Percentiles rank a stretch among this genome's conserved stretches.
phyloP scores from a whole-genome alignment of 345 rosid species.

The Brassica cretica region DNA sequence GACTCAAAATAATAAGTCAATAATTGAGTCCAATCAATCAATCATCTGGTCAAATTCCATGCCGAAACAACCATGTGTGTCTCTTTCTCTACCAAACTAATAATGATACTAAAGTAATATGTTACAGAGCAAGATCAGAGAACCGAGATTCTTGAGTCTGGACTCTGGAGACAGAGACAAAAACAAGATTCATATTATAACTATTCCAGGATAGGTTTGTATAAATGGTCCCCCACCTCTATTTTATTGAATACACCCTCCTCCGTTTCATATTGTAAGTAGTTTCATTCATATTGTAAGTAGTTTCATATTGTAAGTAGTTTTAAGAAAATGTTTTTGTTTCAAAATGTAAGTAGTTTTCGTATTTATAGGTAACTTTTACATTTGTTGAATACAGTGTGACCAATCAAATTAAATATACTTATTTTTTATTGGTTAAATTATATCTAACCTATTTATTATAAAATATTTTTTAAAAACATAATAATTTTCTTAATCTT shows the following conservation, averaged over 20 bases:
- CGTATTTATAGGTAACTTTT: too few relatives aligned
- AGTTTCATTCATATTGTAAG: too few relatives aligned
- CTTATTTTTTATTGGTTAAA: too few relatives aligned
- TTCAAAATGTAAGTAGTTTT: too few relatives aligned
- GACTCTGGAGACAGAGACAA: neutral
- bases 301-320: too few relatives aligned
- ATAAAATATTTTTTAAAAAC: too few relatives aligned
- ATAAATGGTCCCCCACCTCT: neutral
- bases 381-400: too few relatives aligned
- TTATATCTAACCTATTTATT: too few relatives aligned
- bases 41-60: constrained; percentile 34
- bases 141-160: neutral
- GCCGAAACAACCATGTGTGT: constrained; percentile 35
- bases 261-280: too few relatives aligned
- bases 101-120: constrained; percentile 29
- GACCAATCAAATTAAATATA: too few relatives aligned
- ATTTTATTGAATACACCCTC: neutral
- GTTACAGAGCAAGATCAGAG: neutral
- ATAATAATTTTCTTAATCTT: too few relatives aligned
- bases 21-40: constrained; percentile 43
- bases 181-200: neutral
- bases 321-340: too few relatives aligned
- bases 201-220: neutral
- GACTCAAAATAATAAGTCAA: constrained; percentile 38
- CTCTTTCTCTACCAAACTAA: constrained; percentile 22